Conservation (phyloP, 2,329 filamentous ascomycete genomes). For the Stachybotrys elegans region DNA sequence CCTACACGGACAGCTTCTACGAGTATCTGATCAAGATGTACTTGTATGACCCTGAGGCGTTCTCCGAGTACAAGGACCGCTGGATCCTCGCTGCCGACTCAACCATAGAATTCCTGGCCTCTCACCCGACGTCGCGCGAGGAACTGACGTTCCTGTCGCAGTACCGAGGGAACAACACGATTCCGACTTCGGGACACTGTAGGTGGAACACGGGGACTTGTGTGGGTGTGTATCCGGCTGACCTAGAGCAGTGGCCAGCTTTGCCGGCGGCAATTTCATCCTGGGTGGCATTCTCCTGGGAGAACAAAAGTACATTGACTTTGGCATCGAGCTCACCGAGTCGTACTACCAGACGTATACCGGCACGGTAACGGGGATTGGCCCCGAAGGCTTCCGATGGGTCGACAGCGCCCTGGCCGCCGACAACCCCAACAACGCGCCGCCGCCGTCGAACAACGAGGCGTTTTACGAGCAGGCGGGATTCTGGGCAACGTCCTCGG, state of each 20-base stretch:
- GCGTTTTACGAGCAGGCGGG: conserved; percentile 63
- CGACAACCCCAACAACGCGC: conserved; percentile 33
- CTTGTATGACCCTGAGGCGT: conserved; percentile 65
- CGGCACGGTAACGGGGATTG: conserved; percentile 65
- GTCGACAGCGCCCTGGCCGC: conserved; percentile 32
- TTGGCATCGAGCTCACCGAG: conserved; percentile 66
- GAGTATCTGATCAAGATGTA: conserved; percentile 93
- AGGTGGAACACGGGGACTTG: conserved; percentile 29
- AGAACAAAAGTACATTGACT: conserved; percentile 62
- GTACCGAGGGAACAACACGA: conserved; percentile 42
- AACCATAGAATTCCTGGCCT: conserved; percentile 65
- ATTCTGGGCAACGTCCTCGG: conserved; percentile 60
- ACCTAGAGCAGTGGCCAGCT: conserved; percentile 60
- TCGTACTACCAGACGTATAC: conserved; percentile 72
- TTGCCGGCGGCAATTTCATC: conserved; percentile 81
- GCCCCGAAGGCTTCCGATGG: conserved; percentile 70
- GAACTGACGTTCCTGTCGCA: conserved; percentile 68
- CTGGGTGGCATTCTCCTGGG: conserved; percentile 69
- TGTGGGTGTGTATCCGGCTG: background rate
- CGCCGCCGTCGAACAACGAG: conserved; percentile 37
- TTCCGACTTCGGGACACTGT: conserved; percentile 46
- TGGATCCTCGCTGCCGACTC: conserved; percentile 75
- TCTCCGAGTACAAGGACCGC: conserved; percentile 60
- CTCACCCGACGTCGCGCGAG: conserved; percentile 58
- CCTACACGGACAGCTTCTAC: conserved; percentile 76